Evolutionary conservation across 805 yeast genomes (phyloP), one percentile per base, ranked within the genome.

Genomic region (Sugiyamaella floridensis): DNA sequence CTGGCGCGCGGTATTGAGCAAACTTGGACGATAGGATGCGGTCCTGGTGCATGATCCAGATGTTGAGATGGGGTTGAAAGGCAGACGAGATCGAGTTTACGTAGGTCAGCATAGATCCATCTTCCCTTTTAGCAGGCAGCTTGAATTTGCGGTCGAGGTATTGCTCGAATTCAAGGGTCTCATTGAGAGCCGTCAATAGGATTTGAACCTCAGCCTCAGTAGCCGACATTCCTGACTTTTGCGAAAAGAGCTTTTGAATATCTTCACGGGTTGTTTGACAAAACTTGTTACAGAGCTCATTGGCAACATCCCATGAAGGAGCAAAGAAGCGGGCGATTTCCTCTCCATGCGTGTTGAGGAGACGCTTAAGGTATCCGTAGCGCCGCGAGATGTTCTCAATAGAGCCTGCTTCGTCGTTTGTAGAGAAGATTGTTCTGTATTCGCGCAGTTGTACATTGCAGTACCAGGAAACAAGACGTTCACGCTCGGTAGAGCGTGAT

Each of bases 331-430:
- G 60, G 1, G 74, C 63, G 59, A 77, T 80, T 32, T 74, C 75
- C 1, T 79, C 66, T 54, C 81, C 82, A 59, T 82, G 80, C 40
- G 76, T 74, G 50, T 76, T 77, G 54, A 92, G 69, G 1, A 87
- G 77, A 58, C 86, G 82, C 58, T 84, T 83, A 68, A 88, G 86
- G 66, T 85, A 92, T 32, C 89, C 78, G 66, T 81, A 93, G 47
- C 99, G 73, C 59, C 97, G 73, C 29, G 81, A 77, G 49, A 93
- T 69, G 67, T 93, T 93, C 54, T 93, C 99, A 55, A 93, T 71
- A 4, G 95, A 85, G 0, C 97, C 97, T 0, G 99, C 99, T 68
- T 93, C 99, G 60, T 89, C 97, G 12, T 81, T 76, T 9, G 82
- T 75, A 50, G 81, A 78, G 69, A 93, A 93, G 10, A 93, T 88